Evolutionary conservation across 495 filamentous ascomycete genomes (phyloP).

Genomic region (Hyaloscypha bicolor): DNA sequence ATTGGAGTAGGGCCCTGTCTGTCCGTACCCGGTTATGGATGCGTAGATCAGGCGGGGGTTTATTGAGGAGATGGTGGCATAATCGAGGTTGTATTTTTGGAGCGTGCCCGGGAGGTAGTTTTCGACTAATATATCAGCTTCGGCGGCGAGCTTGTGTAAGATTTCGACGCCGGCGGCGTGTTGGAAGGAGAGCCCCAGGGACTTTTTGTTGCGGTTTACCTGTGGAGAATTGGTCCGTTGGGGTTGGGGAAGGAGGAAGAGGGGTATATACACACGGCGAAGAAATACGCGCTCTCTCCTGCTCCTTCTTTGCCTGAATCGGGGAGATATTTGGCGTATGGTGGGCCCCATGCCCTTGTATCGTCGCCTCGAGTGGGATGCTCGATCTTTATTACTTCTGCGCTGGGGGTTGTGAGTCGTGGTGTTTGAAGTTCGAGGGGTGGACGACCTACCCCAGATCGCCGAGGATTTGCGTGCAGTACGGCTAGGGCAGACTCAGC

Average conservation of each 20-base stretch:
- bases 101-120: slow-evolving; percentile 92
- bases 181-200: slow-evolving; percentile 87
- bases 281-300: slow-evolving; percentile 94
- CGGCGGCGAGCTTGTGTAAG: slow-evolving; percentile 77
- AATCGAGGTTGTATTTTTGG: slow-evolving; percentile 92
- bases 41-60: slow-evolving; percentile 77
- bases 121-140: slow-evolving; percentile 92
- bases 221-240: slow-evolving; percentile 33
- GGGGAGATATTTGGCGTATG: slow-evolving; percentile 75
- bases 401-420: slow-evolving; percentile 53
- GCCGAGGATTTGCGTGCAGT: slow-evolving; percentile 95
- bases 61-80: slow-evolving; percentile 71
- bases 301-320: slow-evolving; percentile 65
- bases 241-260: background rate
- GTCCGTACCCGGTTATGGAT: slow-evolving; percentile 72
- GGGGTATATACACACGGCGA: slow-evolving; percentile 57
- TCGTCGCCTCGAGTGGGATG: slow-evolving; percentile 92
- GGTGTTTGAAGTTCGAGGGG: slow-evolving; percentile 21
- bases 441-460: slow-evolving; percentile 77
- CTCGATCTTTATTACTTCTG: slow-evolving; percentile 96
- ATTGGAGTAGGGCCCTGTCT: slow-evolving; percentile 88
- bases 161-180: slow-evolving; percentile 81
- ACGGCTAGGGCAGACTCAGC: slow-evolving; percentile 63
- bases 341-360: slow-evolving; percentile 94
- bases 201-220: slow-evolving; percentile 98